These are phyloP conservation scores for Globisporangium orthogonon DNA, from an alignment of 352 stramenopile species.

Conservation along the genomic window DNA sequence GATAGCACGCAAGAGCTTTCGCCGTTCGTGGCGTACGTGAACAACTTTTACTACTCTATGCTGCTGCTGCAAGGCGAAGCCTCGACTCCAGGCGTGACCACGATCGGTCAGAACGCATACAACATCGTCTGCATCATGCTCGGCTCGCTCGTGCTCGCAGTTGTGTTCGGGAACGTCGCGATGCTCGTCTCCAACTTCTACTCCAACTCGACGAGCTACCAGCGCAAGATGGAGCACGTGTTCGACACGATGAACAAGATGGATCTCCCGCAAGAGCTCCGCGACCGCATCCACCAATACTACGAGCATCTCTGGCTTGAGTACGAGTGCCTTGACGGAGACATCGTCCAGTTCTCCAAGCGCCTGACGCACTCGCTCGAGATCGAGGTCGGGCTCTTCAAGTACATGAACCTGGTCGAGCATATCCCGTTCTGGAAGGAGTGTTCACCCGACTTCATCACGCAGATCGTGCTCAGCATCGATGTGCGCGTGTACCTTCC, in stretches of 20 bases:
- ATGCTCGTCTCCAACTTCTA: constrained; percentile 61
- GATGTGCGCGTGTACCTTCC: constrained; percentile 49
- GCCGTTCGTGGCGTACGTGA: constrained; percentile 17
- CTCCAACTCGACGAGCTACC: constrained; percentile 40
- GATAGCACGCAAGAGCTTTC: constrained; percentile 29
- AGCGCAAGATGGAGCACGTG: constrained; percentile 60
- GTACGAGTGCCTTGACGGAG: constrained; percentile 56
- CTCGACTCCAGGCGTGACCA: constrained; percentile 15
- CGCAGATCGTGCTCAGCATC: constrained; percentile 39
- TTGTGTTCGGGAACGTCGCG: constrained; percentile 57
- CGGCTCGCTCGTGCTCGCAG: constrained; percentile 44
- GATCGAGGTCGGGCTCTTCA: constrained; percentile 52
- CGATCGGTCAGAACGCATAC: constrained; percentile 29
- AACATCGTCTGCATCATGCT: constrained; percentile 25
- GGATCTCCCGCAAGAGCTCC: constrained; percentile 33
- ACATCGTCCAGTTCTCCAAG: constrained; percentile 41
- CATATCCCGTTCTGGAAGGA: constrained; percentile 29
- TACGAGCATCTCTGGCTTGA: constrained; percentile 65
- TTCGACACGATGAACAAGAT: constrained; percentile 48
- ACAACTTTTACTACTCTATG: constrained; percentile 39
- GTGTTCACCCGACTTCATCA: constrained; percentile 47
- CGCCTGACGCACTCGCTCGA: constrained; percentile 57
- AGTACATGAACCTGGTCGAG: constrained; percentile 54
- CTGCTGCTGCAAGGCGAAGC: constrained; percentile 46
- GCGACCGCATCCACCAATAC: constrained; percentile 62